Evolutionary conservation across 345 rosid species (phyloP).

Genomic region (Bruguiera parviflora): DNA sequence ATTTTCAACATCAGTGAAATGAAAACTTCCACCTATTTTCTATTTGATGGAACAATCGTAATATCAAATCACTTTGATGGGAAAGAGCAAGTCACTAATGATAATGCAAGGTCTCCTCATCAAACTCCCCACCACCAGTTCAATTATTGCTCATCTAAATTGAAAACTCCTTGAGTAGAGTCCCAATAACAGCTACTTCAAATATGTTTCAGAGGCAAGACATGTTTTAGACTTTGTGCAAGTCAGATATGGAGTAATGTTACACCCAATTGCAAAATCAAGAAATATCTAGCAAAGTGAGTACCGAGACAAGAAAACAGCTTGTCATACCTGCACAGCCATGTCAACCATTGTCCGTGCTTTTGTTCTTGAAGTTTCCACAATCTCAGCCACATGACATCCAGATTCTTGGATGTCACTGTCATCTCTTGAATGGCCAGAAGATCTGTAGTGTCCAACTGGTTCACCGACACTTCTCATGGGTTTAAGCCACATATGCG

Average conservation of each 20-base stretch:
- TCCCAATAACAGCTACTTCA: too few species aligned
- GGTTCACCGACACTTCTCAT: slow-evolving; percentile 38
- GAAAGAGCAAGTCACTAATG: not conserved
- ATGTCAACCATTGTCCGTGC: slow-evolving; percentile 69
- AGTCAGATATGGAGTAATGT: not conserved
- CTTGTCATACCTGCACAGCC: slow-evolving; percentile 54
- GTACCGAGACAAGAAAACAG: slow-evolving; percentile 8
- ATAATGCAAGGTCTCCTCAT: not conserved
- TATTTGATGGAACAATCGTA: too few species aligned
- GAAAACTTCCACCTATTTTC: too few species aligned
- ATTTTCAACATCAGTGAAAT: too few species aligned
- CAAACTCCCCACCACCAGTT: not conserved
- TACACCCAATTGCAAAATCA: not conserved
- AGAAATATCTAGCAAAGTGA: not conserved
- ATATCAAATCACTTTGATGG: too few species aligned
- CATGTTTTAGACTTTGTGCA: not conserved
- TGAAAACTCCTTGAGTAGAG: not conserved
- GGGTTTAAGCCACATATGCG: slow-evolving; percentile 27
- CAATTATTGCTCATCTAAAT: not conserved
- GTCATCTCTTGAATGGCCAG: slow-evolving; percentile 41
- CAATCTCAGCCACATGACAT: slow-evolving; percentile 62
- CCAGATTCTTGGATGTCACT: slow-evolving; percentile 51
- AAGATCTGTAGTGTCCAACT: slow-evolving; percentile 33
- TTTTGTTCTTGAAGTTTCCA: slow-evolving; percentile 57
- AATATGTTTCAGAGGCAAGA: not conserved